Conservation (phyloP, 345 rosid species). For the Bretschneidera sinensis region DNA sequence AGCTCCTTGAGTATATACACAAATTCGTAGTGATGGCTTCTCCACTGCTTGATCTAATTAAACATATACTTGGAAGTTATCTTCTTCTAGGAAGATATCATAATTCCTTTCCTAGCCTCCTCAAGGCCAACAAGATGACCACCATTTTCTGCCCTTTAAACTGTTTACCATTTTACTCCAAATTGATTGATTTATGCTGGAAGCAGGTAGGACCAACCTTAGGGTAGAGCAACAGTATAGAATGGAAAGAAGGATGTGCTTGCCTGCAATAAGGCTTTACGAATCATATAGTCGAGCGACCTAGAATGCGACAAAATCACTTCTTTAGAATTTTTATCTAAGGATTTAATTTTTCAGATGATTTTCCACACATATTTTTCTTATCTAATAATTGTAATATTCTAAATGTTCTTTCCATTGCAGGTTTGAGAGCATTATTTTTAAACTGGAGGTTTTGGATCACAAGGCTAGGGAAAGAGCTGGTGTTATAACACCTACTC, state of each 20-base stretch:
- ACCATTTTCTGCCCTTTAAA: not conserved
- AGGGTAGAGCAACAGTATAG: not conserved
- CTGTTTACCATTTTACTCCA: not conserved
- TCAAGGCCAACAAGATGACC: not conserved
- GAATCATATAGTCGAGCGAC: not conserved
- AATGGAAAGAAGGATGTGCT: not conserved
- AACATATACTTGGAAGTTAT: too few species aligned
- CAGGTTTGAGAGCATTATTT: slow-evolving; percentile 82
- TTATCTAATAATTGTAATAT: not conserved
- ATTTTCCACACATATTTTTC: not conserved
- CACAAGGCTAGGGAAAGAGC: slow-evolving; percentile 97
- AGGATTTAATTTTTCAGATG: too few species aligned
- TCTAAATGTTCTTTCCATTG: slow-evolving; percentile 1
- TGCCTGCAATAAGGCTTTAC: too few species aligned
- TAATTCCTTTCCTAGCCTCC: not conserved
- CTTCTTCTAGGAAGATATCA: too few species aligned
- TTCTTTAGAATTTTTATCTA: too few species aligned
- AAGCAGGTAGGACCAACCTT: too few species aligned
- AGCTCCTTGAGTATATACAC: not conserved
- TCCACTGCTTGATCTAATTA: not conserved
- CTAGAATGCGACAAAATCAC: not conserved
- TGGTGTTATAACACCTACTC: slow-evolving; percentile 78
- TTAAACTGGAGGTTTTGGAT: slow-evolving; percentile 93
- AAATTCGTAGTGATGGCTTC: not conserved
- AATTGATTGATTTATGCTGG: not conserved